Base-by-base conservation (phyloP, 495 filamentous ascomycete species). In the Annulohypoxylon nitens region DNA sequence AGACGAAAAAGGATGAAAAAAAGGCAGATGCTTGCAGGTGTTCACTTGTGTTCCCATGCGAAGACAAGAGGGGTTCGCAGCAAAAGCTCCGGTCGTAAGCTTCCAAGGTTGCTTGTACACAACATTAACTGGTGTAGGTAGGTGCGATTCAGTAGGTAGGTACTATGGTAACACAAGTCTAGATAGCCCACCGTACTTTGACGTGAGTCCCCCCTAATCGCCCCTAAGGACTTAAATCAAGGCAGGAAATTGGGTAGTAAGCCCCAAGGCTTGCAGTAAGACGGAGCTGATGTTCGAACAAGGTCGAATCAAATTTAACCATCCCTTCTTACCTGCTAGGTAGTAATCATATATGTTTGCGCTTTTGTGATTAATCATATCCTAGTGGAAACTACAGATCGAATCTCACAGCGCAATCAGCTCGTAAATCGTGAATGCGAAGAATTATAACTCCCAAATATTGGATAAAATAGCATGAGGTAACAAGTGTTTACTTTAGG, bases 61-160 rank as follows among this genome's bases (percentile, higher is more conserved):
- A 6, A 3, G 0, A 26, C 51, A 11, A 14, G 0, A 45, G 1
- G 54, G 41, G 41, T 62, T 59, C 71, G 71, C 48, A 74, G 71
- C 57, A 74, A 70, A 74, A 67, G 66, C 71, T 74, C 71, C 71
- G 71, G 62, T 18, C 43, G 37, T 47, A 63, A 53, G 71, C 55
- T 33, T 57, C 26, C 47, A 62, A 30, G 26, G 26, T 30, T 30
- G 26, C 30, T 30, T 30, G 30, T 30, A 30, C 30, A 30, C 30
- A 30, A 62, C 66, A 39, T 57, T 34, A 4, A 34, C 10, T 53
- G 47, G n/a, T 12, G 16, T 33, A 23, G 20, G 30, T 30, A 20
- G 16, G 3, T 3, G 11, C 41, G 54, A 33, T 58, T 54, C 53
- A 39, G 41, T 47, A 47, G 48, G 30, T 36, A 39, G 48, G 30